A percentile compares a stretch with the other conserved stretches of the same genome.
Evolutionary conservation across 1,284 basidiomycete genomes (phyloP).

Genomic region (Pterulicium gracile): DNA sequence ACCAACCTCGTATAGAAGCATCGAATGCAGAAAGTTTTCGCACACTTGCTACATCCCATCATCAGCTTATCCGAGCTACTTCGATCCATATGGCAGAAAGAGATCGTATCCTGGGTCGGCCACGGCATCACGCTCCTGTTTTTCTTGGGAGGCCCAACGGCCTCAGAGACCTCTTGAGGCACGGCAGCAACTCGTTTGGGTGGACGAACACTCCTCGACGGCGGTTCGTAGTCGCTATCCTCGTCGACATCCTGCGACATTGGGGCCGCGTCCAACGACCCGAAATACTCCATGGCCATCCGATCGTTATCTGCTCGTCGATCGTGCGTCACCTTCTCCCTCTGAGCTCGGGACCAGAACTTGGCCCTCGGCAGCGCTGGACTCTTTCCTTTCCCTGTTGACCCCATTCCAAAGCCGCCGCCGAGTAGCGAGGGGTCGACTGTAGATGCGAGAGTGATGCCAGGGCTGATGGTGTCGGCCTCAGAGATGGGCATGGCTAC

Average conservation of each 20-base stretch:
- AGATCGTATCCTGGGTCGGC: not conserved
- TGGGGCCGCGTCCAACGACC: not conserved
- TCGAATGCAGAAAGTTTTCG: not conserved
- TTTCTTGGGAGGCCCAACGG: not conserved
- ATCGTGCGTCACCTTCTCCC: not conserved
- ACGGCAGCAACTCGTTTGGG: not conserved
- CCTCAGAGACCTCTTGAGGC: not conserved
- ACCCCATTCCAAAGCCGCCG: not conserved
- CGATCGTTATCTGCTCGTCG: not conserved
- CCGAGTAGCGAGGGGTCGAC: not conserved
- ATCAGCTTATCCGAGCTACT: not conserved
- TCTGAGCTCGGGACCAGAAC: constrained; percentile 2
- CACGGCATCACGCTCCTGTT: not conserved
- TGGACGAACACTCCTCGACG: not conserved
- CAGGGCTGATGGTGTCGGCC: not conserved
- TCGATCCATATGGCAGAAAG: not conserved
- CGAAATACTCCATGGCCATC: not conserved
- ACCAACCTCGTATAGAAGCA: not conserved
- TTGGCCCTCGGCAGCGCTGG: not conserved
- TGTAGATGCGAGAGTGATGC: not conserved
- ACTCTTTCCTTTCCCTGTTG: not conserved
- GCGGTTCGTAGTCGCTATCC: not conserved
- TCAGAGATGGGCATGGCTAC: not conserved
- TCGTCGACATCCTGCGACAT: not conserved
- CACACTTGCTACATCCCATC: not conserved